Evolutionary conservation across 805 yeast genomes (phyloP).

Genomic region (Starmerella stellata): DNA sequence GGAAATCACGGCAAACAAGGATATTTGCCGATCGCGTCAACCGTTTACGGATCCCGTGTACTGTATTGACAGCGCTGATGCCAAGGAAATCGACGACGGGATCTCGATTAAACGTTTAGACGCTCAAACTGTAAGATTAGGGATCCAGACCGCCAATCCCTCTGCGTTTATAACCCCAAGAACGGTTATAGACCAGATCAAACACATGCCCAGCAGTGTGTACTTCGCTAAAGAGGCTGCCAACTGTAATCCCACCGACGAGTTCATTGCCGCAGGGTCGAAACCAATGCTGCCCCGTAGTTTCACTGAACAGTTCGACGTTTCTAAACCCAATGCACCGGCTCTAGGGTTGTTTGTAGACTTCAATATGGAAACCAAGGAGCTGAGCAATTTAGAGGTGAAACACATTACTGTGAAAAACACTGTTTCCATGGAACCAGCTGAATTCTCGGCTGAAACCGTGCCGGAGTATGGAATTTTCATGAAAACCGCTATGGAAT

Average conservation of each 20-base stretch:
- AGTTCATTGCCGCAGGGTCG: too few relatives aligned
- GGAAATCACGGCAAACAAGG: background rate
- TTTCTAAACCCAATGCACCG: slow-evolving; percentile 2
- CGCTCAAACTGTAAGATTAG: slow-evolving; percentile 23
- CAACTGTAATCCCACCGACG: background rate
- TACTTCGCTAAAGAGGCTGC: slow-evolving; percentile 1
- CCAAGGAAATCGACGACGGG: slow-evolving; percentile 91
- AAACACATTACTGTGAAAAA: slow-evolving; percentile 1
- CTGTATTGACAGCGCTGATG: slow-evolving; percentile 65
- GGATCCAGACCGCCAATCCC: slow-evolving; percentile 79
- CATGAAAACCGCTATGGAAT: slow-evolving; percentile 20
- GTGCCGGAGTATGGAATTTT: slow-evolving; percentile 17
- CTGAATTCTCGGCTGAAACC: background rate
- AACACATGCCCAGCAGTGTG: slow-evolving; percentile 4
- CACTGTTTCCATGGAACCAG: background rate
- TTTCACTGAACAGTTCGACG: slow-evolving; percentile 1
- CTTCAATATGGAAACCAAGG: slow-evolving; percentile 1
- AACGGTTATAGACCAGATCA: slow-evolving; percentile 24
- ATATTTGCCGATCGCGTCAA: slow-evolving; percentile 1
- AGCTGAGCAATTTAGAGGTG: slow-evolving; percentile 1
- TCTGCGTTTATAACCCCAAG: slow-evolving; percentile 35
- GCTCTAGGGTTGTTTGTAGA: slow-evolving; percentile 8
- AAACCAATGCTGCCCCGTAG: slow-evolving; percentile 8
- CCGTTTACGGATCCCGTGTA: slow-evolving; percentile 27
- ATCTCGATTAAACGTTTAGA: slow-evolving; percentile 29